Evolutionary conservation across 2,329 filamentous ascomycete genomes (phyloP), one percentile per base, ranked within the genome.

Genomic region (Paraconiothyrium sp.): DNA sequence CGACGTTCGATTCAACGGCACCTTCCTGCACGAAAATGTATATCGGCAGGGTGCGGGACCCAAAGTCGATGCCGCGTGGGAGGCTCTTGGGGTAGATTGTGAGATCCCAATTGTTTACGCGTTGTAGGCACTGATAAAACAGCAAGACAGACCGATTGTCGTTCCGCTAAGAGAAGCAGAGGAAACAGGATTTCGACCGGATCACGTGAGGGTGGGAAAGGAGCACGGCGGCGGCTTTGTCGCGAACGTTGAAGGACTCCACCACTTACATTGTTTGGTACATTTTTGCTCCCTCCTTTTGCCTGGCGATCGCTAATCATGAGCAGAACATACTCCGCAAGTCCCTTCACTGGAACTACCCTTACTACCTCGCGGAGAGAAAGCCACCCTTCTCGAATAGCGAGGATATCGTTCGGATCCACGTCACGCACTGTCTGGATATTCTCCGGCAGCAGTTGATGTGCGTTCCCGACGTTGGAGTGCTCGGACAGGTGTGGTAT

Each of bases 401-500:
- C 3, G 85, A 86, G 22, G 73, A 79, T 39, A 84, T 89, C 47
- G 73, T 89, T 7, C 81, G 81, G 27, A 79, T 82, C 1, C 88
- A 90, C 70, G 80, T 88, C 10, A 75, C 84, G 5, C 87, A 90
- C 62, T 90, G 88, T 61, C 78, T 89, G 35, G 88, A 90, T 64
- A 86, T 85, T 3, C 61, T 90, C 48, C 84, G 87, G 0, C 87
- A 90, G 70, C 84, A 88, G 16, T 79, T 90, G 14, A 89, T 89
- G 85, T 90, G 88, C 74, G 86, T 84, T 32, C 80, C 85, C 22
- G 88, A 90, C 65, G 84, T 86, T 2, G 87, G 83, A 1, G 82
- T 90, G 0, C 79, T 89, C 0, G 87, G 87, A 13, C 86, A 90
- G 67, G 82, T 89, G 6, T 90, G 87, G 87, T 83, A 83, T 37